Evolutionary conservation across 805 yeast species (phyloP), one percentile per base, ranked within the genome.

Genomic region (Yarrowia sp.): DNA sequence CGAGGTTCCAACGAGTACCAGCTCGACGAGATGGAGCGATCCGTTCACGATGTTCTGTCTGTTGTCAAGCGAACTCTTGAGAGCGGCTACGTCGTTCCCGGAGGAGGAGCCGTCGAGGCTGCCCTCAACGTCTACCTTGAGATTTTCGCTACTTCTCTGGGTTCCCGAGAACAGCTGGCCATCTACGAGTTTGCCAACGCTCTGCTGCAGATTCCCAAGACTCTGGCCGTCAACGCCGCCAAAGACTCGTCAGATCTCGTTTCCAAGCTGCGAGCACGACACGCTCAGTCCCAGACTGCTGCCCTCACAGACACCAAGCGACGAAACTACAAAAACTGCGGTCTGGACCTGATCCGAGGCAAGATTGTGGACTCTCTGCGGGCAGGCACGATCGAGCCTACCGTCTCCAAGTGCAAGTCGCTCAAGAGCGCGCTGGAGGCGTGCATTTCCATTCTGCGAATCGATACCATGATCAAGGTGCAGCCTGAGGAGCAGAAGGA

Each of bases 31-130:
- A 93, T 96, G 98, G 97, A 95, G 79, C 86, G 99, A 77, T 92
- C 98, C 0, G 77, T 96, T 67, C 98, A 91, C 73, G 99, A 95
- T 75, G 90, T 98, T 2, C 81, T 95, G 69, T 86, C 91, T 50
- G 99, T 95, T 41, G 97, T 95, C 41, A 95, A 95, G 80, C 86
- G 99, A 75, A 92, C 98, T 11, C 83, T 96, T 70, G 99, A 95
- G 77, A 86, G 93, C 72, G 98, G 98, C 18, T 79, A 84, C 69
- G 92, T 96, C 66, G 99, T 95, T 6, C 98, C 99, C 47, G 99
- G 99, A 67, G 99, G 99, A 69, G 99, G 99, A 67, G 96, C 96
- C n/a, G 99, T 95, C 39, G 99, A 95, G 79, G 83, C 96, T 61
- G 98, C 98, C 2, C 83, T 95, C 74, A 92, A 92, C 79, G 92